Evolutionary conservation across 164 flowering plant species (phyloP), one percentile per base, ranked within the genome.

Genomic region (Echeveria elegans): DNA sequence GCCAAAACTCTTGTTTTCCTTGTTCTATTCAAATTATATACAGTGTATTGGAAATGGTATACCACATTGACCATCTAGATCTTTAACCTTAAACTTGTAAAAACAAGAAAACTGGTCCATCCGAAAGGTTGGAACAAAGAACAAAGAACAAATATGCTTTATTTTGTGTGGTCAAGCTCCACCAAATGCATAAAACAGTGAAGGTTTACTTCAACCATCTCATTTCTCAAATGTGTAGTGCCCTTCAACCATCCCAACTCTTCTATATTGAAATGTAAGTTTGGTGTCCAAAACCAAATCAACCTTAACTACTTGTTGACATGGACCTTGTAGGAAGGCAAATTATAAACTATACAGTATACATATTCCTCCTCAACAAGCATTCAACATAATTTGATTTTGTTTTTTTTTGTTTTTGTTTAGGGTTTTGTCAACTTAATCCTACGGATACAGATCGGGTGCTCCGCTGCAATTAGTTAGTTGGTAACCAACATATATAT

Each of bases 281-380:
- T 56, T 26, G 61, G 61, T 56, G 61, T 56, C 61, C 61, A 56
- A 56, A 56, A 19, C 30, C 61, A 28, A 56, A 56, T 56, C 32
- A 56, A 11, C 61, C 61, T 26, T 56, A 56, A 12, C 61, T 56
- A 56, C 61, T 56, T 28, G 61, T 4, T 11, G 32, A 12, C 32
- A 26, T 28, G 61, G 59, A 56, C 61, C 61, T 14, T 28, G 19
- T 14, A 56, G 32, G 28, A 8, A 56, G 61, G 61, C 61, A 56
- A 56, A 56, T 26, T 15, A 43, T 43, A 43, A 43, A 16, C 19
- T 43, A 15, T 38, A 6, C 10, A 53, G 28, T 24, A 28, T 15
- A 56, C 4, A 29, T 56, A 7, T 34, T 34, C 37, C 37, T 56
- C 58, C 58, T 52, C 29, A 12, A 9, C 58, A 23, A 23, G 28